Conservation (phyloP, 2,329 filamentous ascomycete species). For the Penicillium sp. region DNA sequence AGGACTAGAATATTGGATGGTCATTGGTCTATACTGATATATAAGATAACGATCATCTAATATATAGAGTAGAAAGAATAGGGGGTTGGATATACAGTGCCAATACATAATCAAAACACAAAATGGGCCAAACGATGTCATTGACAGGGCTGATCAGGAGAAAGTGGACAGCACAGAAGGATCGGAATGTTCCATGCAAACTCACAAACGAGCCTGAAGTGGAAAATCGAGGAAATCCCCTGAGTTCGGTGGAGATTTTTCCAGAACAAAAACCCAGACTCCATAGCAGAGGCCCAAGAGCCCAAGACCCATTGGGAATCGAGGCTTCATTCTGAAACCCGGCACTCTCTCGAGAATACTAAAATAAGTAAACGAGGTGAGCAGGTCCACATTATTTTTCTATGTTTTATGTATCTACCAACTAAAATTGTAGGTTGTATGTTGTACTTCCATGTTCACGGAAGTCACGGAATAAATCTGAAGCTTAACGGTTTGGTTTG, state of each 20-base stretch:
- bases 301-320: neutral
- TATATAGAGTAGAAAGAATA: neutral
- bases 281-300: neutral
- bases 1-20: neutral
- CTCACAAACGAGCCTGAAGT: constrained; percentile 13
- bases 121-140: neutral
- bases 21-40: neutral
- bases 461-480: neutral
- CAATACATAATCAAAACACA: neutral
- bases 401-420: neutral
- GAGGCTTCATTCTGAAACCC: constrained; percentile 8
- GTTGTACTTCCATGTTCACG: neutral
- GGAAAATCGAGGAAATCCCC: constrained; percentile 11
- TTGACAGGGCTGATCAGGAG: constrained; percentile 8
- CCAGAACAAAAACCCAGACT: constrained; percentile 11
- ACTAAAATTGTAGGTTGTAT: neutral
- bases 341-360: no score
- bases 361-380: no score
- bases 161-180: constrained; percentile 5
- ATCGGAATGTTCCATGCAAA: constrained; percentile 8
- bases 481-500: constrained; percentile 2
- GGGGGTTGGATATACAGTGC: neutral
- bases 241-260: constrained; percentile 12
- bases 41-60: constrained; percentile 1
- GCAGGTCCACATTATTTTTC: no score